Evolutionary conservation across 768 basidiomycete species (phyloP), one percentile per base, ranked within the genome.

Genomic region (Lactarius deliciosus): DNA sequence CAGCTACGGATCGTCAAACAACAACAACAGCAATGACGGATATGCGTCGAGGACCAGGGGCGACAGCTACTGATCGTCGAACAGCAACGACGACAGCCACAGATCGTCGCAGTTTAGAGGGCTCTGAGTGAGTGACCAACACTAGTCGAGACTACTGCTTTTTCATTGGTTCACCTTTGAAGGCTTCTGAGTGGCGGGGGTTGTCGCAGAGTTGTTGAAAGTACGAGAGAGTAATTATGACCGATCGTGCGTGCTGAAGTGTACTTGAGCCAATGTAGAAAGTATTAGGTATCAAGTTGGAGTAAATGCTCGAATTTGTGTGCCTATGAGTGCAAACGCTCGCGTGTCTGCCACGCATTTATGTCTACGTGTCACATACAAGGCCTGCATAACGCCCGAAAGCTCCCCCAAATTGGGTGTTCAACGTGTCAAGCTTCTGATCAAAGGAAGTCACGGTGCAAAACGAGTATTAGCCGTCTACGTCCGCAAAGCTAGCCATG

Each of bases 31-130:
- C 71, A 70, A 68, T 64, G 43, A 68, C 32, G n/a, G 47, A 20
- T 74, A n/a, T n/a, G n/a, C 72, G 25, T 70, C 74, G 69, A 72
- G 74, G 57, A 57, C 72, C 28, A 3, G 3, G 28, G 28, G 28
- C 64, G 25, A 53, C 28, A 28, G 57, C 47, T 63, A n/a, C 25
- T 25, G 61, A 11, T 50, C 66, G 2, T 38, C 45, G 4, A 41
- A 43, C 55, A 20, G 40, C 67, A 64, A 72, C 2, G 73, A 75
- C 45, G 74, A 73, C 38, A 74, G 73, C 22, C 73, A 72, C 70
- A 57, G 66, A 55, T 69, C 73, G 55, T 72, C 68, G 9, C 67
- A 68, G 65, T 70, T 72, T 60, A 59, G 58, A 30, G 69, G 70
- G 20, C 5, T n/a, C 43, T 45, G 20, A 45, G 45, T 22, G 45